Conservation (phyloP, 495 filamentous ascomycete genomes). For the Penicillium waksmanii region DNA sequence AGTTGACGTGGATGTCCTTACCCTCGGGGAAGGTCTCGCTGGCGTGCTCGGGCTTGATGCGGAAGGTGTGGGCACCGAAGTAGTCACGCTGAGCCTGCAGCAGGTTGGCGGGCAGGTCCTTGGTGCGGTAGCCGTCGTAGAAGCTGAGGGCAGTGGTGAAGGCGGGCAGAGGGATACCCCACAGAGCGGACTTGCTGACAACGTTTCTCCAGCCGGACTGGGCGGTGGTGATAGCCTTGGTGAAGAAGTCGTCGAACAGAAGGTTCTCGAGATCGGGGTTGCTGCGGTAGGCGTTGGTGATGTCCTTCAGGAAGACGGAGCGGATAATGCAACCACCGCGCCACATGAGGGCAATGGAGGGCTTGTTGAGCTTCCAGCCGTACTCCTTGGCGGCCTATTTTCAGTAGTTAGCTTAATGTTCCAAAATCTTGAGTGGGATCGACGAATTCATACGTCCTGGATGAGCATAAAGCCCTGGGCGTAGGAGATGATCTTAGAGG, state of each 20-base stretch:
- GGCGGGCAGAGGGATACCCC: slow-evolving; percentile 92
- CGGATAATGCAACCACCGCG: slow-evolving; percentile 99
- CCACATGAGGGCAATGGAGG: slow-evolving; percentile 99
- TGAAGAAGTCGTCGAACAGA: slow-evolving; percentile 99
- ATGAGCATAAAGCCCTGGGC: slow-evolving; percentile 99
- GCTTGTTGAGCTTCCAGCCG: slow-evolving; percentile 98
- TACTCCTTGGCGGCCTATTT: slow-evolving; percentile 89
- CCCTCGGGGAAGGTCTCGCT: slow-evolving; percentile 81
- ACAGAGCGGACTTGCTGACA: slow-evolving; percentile 85
- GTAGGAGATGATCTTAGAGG: slow-evolving; percentile 99
- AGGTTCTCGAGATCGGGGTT: slow-evolving; percentile 97
- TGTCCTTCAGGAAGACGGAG: slow-evolving; percentile 99
- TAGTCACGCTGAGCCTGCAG: slow-evolving; percentile 99
- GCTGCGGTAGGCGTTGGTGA: slow-evolving; percentile 93
- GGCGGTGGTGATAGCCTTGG: slow-evolving; percentile 94
- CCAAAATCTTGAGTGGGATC: not conserved
- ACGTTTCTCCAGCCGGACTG: slow-evolving; percentile 96
- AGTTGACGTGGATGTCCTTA: slow-evolving; percentile 98
- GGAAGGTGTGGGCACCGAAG: slow-evolving; percentile 99
- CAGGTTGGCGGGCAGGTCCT: slow-evolving; percentile 94
- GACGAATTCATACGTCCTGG: slow-evolving; percentile 74
- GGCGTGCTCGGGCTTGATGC: slow-evolving; percentile 89
- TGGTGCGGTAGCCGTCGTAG: slow-evolving; percentile 97
- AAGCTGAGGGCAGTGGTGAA: slow-evolving; percentile 96
- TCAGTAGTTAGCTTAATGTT: slow-evolving; percentile 8